Conservation (phyloP, 164 flowering plant species). For the Tetrastigma voinierianum region DNA sequence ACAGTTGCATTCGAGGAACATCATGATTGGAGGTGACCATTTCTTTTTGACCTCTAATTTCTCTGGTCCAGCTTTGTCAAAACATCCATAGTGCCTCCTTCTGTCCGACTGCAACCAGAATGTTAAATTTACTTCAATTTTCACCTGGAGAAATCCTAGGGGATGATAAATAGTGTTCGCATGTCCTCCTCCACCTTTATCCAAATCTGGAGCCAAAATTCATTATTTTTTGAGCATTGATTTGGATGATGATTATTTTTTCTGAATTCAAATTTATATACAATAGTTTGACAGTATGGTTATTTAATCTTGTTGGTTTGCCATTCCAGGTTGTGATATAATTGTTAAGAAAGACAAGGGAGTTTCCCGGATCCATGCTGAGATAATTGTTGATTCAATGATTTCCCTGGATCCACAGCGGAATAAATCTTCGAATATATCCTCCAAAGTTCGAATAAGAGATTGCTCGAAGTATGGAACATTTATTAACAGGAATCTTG, state of each 20-base stretch:
- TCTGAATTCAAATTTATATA: not conserved
- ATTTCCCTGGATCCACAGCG: conserved; percentile 25
- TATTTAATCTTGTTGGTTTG: not conserved
- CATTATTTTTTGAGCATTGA: not conserved
- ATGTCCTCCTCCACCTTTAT: not conserved
- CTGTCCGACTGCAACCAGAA: not conserved
- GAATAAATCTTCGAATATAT: conserved; percentile 25
- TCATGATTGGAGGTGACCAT: not conserved
- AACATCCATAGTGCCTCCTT: no score
- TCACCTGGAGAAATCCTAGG: not conserved
- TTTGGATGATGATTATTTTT: not conserved
- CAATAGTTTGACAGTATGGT: not conserved
- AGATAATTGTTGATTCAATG: conserved; percentile 67
- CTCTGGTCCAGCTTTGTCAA: no score
- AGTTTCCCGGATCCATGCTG: conserved; percentile 84
- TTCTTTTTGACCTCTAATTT: no score
- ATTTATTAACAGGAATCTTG: conserved; percentile 43
- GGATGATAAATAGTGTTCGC: not conserved
- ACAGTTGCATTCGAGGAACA: not conserved
- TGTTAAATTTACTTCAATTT: not conserved
- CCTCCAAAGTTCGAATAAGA: conserved; percentile 44
- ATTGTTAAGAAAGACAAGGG: conserved; percentile 79
- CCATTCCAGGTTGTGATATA: conserved; percentile 73
- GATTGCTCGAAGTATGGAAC: conserved; percentile 92
- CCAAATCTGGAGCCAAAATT: not conserved